phyloP scores from a whole-genome alignment of 2,329 filamentous ascomycete genomes.

The Trichoderma sp. region DNA sequence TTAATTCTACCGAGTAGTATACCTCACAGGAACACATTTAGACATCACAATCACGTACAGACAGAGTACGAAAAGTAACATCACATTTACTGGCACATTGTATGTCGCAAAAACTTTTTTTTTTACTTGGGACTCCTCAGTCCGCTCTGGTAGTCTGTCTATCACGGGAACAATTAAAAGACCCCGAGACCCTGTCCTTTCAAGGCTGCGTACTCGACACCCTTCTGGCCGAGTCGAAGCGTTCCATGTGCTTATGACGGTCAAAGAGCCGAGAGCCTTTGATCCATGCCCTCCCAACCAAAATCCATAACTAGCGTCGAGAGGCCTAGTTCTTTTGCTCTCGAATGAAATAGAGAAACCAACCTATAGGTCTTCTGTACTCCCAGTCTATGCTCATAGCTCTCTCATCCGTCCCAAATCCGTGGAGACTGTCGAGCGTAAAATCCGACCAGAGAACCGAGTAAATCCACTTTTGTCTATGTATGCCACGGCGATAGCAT shows the following conservation, averaged over 20 bases:
- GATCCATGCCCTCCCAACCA: slow-evolving; percentile 39
- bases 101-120: slow-evolving; percentile 30
- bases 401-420: slow-evolving; percentile 38
- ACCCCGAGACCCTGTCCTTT: slow-evolving; percentile 23
- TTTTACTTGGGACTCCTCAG: slow-evolving; percentile 45
- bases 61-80: background rate
- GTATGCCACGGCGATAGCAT: slow-evolving; percentile 49
- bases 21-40: too few relatives aligned
- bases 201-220: slow-evolving; percentile 23
- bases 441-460: slow-evolving; percentile 56
- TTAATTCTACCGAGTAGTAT: too few relatives aligned
- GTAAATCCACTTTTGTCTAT: slow-evolving; percentile 69
- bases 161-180: slow-evolving; percentile 29
- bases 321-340: slow-evolving; percentile 42
- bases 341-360: slow-evolving; percentile 40
- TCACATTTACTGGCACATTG: background rate
- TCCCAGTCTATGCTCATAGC: slow-evolving; percentile 39
- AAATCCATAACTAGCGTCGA: slow-evolving; percentile 44
- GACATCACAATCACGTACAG: background rate
- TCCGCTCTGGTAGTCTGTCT: slow-evolving; percentile 41
- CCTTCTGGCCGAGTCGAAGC: slow-evolving; percentile 39
- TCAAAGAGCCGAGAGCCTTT: slow-evolving; percentile 33
- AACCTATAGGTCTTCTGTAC: slow-evolving; percentile 38
- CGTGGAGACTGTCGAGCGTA: slow-evolving; percentile 39
- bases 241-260: slow-evolving; percentile 30